phyloP scores from a whole-genome alignment of 1,139 yeast genomes.

The Yamadazyma sp. region DNA sequence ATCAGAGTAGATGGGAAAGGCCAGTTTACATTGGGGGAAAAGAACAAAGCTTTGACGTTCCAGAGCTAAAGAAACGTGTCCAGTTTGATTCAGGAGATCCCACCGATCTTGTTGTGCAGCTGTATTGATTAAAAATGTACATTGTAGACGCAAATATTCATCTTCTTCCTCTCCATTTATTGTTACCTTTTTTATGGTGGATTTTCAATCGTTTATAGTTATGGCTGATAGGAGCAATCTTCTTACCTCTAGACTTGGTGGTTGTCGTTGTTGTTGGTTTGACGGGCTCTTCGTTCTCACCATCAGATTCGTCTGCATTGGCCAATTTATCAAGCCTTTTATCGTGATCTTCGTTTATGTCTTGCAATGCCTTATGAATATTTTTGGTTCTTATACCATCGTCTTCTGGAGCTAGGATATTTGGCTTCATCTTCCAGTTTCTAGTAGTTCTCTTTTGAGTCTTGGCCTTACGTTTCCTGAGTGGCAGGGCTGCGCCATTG shows the following conservation, averaged over 20 bases:
- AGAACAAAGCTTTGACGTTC: background rate
- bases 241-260: constrained; percentile 18
- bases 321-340: constrained; percentile 20
- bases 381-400: constrained; percentile 33
- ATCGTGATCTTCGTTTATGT: constrained; percentile 26
- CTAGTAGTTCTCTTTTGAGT: constrained; percentile 66
- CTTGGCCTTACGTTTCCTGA: constrained; percentile 32
- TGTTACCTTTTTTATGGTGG: constrained; percentile 28
- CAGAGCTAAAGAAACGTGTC: constrained; percentile 15
- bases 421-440: constrained; percentile 56
- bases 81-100: constrained; percentile 17
- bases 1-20: constrained; percentile 49
- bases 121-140: too few species aligned
- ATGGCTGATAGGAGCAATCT: constrained; percentile 34
- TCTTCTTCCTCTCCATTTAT: constrained; percentile 12
- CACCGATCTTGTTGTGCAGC: constrained; percentile 13
- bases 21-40: constrained; percentile 37
- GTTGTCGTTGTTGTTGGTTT: constrained; percentile 6
- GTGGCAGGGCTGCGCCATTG: constrained; percentile 12
- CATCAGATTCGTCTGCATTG: constrained; percentile 23
- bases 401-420: constrained; percentile 19
- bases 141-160: too few species aligned
- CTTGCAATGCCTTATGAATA: constrained; percentile 40
- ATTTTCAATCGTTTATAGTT: constrained; percentile 46
- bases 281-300: constrained; percentile 23